Evolutionary conservation across 352 stramenopile genomes (phyloP), one percentile per base, ranked within the genome.

Genomic region (Globisporangium barbulae): DNA sequence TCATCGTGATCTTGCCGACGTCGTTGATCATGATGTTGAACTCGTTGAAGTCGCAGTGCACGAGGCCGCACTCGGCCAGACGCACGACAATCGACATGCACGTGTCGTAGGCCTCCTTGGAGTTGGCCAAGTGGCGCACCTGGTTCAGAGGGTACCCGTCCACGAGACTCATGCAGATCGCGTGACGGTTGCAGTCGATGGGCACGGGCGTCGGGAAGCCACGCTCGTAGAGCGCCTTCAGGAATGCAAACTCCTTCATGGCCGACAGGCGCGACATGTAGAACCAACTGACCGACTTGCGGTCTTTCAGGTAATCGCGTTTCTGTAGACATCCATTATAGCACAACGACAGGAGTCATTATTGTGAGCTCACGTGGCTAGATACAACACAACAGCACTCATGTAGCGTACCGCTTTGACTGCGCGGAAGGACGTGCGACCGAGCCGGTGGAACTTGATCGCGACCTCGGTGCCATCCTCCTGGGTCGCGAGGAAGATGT

Each of bases 21-120:
- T 96, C 81, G 75, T 98, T 90, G 28, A 99, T 94, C 90, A 99
- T 98, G 54, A 99, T 89, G 79, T 99, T 99, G 80, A 99, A 99
- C 81, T 99, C 98, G 85, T 99, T 99, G 71, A 99, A 98, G 78
- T 99, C 98, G 72, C 98, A 99, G 81, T 99, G 98, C 17, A 99
- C 96, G 30, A 99, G 84, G 21, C 98, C 98, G 75, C 98, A 98
- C 63, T 97, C 77, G 10, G 97, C 98, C 47, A 99, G 79, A n/a
- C 93, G 85, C 45, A 97, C 81, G n/a, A 99, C 88, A 53, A 99
- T 93, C n/a, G 91, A 79, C 74, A 98, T 98, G 60, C 90, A 91
- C 69, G 94, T 85, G 39, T 97, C 76, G 75, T 99, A 99, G n/a
- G 99, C 91, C 21, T 90, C 82, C 63, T 97, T 94, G n/a, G 91